Evolutionary conservation across 1,284 basidiomycete genomes (phyloP), one percentile per base, ranked within the genome.

Genomic region (Marasmius sp.): DNA sequence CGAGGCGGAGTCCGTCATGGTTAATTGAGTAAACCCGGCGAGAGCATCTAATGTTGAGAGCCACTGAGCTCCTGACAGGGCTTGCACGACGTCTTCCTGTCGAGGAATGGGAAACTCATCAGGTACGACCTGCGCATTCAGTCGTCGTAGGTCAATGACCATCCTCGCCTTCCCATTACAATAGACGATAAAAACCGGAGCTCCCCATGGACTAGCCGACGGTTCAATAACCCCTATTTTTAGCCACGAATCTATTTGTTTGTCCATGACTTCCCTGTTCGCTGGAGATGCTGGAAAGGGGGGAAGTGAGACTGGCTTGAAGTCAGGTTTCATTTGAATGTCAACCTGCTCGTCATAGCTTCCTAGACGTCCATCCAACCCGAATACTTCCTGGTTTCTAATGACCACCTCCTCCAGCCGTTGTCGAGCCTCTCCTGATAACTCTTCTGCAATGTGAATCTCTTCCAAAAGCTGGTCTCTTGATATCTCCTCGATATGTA

Each of bases 41-140:
- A 71, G 62, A 0, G 70, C 70, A 60, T 73, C 72, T 22, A 72
- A 51, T 1, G 71, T 67, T 9, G 69, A 64, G 22, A 73, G 63
- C 48, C 63, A 68, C 59, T 69, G 61, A 8, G 68, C 56, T 6
- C 71, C 71, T 6, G 64, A 55, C 14, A 73, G 61, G 1, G 70
- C 63, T 48, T 67, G 64, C 0, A 74, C 52, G 27, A 75, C 73
- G 57, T 73, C 71, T 14, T 70, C 66, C 54, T 72, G 70, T 14
- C 62, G 55, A n/a, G 71, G 72, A 36, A 74, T 57, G 14, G 72
- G 71, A 60, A 69, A 73, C 64, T 72, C 67, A 58, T 73, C 72
- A 0, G 70, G 65, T 3, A 69, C 69, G 16, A 64, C 65, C 9
- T 67, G 57, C 1, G 47, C 64, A 60, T 73, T 74, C 3, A 73